phyloP scores from a whole-genome alignment of 2,329 filamentous ascomycete species.

The Paecilomyces dactylethromorphus region DNA sequence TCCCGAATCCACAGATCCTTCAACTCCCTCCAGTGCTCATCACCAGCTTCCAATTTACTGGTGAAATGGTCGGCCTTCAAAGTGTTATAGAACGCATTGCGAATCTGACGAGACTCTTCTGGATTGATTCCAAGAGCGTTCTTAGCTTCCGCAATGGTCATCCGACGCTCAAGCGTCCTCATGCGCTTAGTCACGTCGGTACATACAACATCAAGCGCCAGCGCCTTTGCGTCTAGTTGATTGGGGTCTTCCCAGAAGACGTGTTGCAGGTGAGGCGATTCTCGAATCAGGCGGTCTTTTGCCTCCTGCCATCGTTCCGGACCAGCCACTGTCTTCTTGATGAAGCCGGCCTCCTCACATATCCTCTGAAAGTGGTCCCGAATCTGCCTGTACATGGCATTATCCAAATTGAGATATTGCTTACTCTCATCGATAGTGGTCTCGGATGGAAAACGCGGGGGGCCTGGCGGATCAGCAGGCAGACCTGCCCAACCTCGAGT shows the following conservation, averaged over 20 bases:
- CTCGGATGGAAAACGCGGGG: constrained; percentile 72
- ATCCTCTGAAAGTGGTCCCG: constrained; percentile 64
- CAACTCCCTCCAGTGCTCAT: constrained; percentile 64
- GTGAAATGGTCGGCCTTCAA: constrained; percentile 61
- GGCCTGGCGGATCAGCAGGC: constrained; percentile 60
- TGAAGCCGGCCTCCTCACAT: constrained; percentile 59
- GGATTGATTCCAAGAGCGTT: constrained; percentile 64
- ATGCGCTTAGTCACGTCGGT: constrained; percentile 77
- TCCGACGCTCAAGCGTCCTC: constrained; percentile 56
- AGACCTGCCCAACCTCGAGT: constrained; percentile 63
- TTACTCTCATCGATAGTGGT: constrained; percentile 76
- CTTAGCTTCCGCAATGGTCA: constrained; percentile 70
- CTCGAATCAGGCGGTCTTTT: constrained; percentile 61
- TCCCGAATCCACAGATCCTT: constrained; percentile 61
- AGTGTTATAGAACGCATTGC: constrained; percentile 60
- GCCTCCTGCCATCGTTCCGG: constrained; percentile 66
- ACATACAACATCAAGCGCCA: constrained; percentile 73
- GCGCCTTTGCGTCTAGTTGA: constrained; percentile 54
- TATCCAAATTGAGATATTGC: constrained; percentile 59
- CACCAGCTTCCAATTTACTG: constrained; percentile 65
- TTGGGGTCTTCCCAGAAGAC: constrained; percentile 55
- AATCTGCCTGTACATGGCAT: constrained; percentile 55
- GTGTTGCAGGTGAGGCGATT: constrained; percentile 57
- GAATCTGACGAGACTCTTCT: constrained; percentile 59
- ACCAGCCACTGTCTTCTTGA: constrained; percentile 70